A percentile compares a stretch with the other conserved stretches of the same genome.
Evolutionary conservation across 2,329 filamentous ascomycete species (phyloP).

Genomic region (Hypoxylon sp.): DNA sequence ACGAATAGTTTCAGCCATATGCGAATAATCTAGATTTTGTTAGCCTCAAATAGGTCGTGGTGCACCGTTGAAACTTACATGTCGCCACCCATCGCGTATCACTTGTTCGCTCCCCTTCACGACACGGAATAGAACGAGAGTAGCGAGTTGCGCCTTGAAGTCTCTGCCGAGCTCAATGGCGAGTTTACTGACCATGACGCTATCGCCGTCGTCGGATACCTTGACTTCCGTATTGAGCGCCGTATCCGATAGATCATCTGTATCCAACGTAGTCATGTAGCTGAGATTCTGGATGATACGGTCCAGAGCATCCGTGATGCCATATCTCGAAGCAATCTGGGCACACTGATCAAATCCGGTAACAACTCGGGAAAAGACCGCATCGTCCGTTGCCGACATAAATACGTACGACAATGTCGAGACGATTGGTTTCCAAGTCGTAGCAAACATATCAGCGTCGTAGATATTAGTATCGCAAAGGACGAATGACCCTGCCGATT

Average conservation of each 20-base stretch:
- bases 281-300: conserved; percentile 92
- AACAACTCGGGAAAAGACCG: conserved; percentile 93
- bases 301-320: conserved; percentile 87
- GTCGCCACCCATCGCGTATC: conserved; percentile 81
- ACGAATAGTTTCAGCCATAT: conserved; percentile 97
- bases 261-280: conserved; percentile 89
- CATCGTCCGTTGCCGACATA: conserved; percentile 97
- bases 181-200: conserved; percentile 97
- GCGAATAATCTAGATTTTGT: conserved; percentile 76
- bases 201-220: conserved; percentile 80
- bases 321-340: conserved; percentile 88
- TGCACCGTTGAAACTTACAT: conserved; percentile 65
- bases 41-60: conserved; percentile 48
- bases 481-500: conserved; percentile 78
- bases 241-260: conserved; percentile 82
- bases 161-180: conserved; percentile 96
- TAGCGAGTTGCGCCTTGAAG: conserved; percentile 92
- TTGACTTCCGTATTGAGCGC: conserved; percentile 95
- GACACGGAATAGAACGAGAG: conserved; percentile 93
- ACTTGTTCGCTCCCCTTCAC: conserved; percentile 86
- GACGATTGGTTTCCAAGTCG: conserved; percentile 94
- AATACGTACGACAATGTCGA: conserved; percentile 98
- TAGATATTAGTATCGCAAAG: conserved; percentile 93
- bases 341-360: conserved; percentile 97
- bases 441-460: conserved; percentile 97